Base-by-base conservation (phyloP, 768 basidiomycete species). In the Rhizopogon roseolus region DNA sequence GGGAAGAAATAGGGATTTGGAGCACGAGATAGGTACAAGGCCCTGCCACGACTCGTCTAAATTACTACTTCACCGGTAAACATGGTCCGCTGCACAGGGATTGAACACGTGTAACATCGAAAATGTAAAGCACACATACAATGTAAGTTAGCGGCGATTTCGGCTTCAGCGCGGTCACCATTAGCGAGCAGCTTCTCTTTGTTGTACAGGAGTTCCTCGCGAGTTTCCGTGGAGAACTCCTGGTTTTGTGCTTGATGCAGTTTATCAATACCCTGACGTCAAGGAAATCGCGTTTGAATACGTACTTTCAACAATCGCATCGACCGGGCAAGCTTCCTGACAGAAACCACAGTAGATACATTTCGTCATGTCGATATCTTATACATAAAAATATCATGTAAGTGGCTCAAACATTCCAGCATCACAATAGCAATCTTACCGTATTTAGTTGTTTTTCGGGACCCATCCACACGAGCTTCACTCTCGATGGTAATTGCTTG, bases 341-440 rank as follows among this genome's bases (percentile, higher is more conserved):
- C 97, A 98, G 80, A 98, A 98, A 51, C 97, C 97, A 72, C 97
- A 99, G 78, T 99, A 99, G 65, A 99, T 99, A 74, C 97, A 98
- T 79, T 95, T 98, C 55, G 97, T 99, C 97, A 99, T 99, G 71
- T 99, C 97, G 64, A 98, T 94, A 73, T 98, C 93, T 95, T 60
- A 28, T 22, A 22, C 3, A 22, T 22, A 50, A 49, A 44, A 40
- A 10, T 41, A 62, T 53, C 37, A 34, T 50, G 37, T 38, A 25
- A 52, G 41, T 17, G 9, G 5, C 29, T 27, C 9, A 52, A 48
- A 55, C 55, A 49, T 41, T 40, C 55, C 45, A 55, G 19, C 29
- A 51, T 27, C 11, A 53, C 41, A 53, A 55, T 25, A 38, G 38
- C 51, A 25, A 19, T 67, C 81, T 50, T 52, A 89, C 93, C 97